These are phyloP conservation scores for Lasiosphaeria hispida DNA, from an alignment of 495 filamentous ascomycete genomes.

Conservation along the genomic window DNA sequence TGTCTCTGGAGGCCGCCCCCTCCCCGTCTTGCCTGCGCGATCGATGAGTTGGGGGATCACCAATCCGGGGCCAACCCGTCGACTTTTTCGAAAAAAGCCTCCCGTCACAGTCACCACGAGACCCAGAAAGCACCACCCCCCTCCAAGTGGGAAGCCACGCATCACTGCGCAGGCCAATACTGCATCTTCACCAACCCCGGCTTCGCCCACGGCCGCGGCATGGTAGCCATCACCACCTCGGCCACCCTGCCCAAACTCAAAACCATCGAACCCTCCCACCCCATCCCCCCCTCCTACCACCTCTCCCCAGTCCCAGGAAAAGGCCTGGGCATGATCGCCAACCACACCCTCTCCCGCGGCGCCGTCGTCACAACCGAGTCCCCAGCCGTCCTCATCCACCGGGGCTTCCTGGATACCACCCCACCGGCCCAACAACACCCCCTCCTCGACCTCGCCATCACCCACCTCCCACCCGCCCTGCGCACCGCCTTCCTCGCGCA, in stretches of 20 bases:
- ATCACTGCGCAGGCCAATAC: conserved; percentile 22
- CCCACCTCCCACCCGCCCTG: conserved; percentile 16
- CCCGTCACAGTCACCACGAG: neutral
- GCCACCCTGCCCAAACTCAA: conserved; percentile 17
- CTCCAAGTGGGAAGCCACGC: conserved; percentile 11
- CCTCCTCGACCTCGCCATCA: conserved; percentile 26
- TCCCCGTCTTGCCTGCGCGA: conserved; percentile 2
- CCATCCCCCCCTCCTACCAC: neutral
- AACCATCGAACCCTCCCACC: neutral
- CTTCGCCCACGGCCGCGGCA: conserved; percentile 25
- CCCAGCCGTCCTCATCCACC: conserved; percentile 29
- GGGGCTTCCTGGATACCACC: conserved; percentile 16
- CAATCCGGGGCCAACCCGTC: no score
- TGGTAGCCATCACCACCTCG: conserved; percentile 27
- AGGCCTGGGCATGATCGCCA: conserved; percentile 22
- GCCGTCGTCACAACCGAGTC: conserved; percentile 19
- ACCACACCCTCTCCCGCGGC: conserved; percentile 22
- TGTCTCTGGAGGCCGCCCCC: neutral
- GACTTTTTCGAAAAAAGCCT: neutral
- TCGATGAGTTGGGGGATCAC: neutral
- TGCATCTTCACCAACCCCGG: conserved; percentile 28
- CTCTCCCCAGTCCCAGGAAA: conserved; percentile 20
- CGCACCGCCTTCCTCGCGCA: conserved; percentile 15
- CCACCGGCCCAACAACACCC: conserved; percentile 5
- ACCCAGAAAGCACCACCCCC: neutral